Base-by-base conservation (phyloP, 768 basidiomycete species). In the Amanita pallidorosea region DNA sequence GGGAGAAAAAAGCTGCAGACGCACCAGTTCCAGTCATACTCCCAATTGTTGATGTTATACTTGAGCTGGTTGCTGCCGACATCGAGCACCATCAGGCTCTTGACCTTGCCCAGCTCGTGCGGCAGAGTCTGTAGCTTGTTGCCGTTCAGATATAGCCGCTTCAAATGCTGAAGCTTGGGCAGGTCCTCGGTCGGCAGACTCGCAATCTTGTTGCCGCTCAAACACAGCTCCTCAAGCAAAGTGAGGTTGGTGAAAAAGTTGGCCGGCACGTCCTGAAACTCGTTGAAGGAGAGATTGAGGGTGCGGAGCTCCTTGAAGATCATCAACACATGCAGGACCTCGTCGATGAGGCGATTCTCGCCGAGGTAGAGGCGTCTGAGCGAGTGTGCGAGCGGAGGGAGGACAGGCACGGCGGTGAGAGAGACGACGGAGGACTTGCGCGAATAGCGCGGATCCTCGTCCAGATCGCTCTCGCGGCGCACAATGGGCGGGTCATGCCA, bases 1-100 rank as follows among this genome's bases (percentile, higher is more conserved):
- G n/a, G n/a, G n/a, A 18, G 2, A 31, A 12, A 47, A 9, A 6
- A 52, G 29, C 54, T 29, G 37, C 18, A 18, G 33, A 69, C 80
- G 45, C 56, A 95, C 95, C 96, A 97, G 63, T 99, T 98, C 94
- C 94, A 98, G 67, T 99, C 96, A 65, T 93, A 98, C 63, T 95
- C 90, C 85, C 85, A 93, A 60, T 99, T 99, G 57, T 90, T 88
- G 58, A 96, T 92, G 63, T 98, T 99, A 67, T 98, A 98, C 75
- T 88, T 90, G 66, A 99, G 71, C 48, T 81, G 66, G 63, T 99
- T 99, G 63, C 85, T 93, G 6, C 96, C 94, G 4, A 88, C 94
- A 61, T 99, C 96, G 57, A 99, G 72, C 29, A 87, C 79, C 48
- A 74, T 77, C 60, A 99, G 69, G 43, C 76, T 82, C 61, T 77